A percentile compares a stretch with the other conserved stretches of the same genome.
These are phyloP conservation scores for Kwoniella shivajii DNA, from an alignment of 1,284 basidiomycete species.

Conservation along the genomic window DNA sequence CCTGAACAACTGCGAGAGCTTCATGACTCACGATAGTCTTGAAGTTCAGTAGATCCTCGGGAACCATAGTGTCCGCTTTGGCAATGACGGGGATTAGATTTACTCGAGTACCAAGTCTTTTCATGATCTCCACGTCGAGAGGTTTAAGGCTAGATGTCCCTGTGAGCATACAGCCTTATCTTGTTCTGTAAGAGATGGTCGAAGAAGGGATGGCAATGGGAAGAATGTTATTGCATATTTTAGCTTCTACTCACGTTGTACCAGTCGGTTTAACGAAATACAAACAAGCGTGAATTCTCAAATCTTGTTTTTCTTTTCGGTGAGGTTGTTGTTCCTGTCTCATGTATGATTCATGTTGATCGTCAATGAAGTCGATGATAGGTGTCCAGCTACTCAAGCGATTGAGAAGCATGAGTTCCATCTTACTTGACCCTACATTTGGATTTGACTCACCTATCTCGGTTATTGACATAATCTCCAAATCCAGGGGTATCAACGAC, in stretches of 20 bases:
- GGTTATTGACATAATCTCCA: conserved; percentile 99
- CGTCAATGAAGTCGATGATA: conserved; percentile 99
- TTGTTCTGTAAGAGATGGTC: not conserved
- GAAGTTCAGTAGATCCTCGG: conserved; percentile 86
- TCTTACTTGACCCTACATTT: not conserved
- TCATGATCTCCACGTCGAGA: conserved; percentile 99
- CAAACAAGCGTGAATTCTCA: conserved; percentile 94
- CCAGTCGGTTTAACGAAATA: conserved; percentile 98
- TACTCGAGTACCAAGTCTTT: conserved; percentile 90
- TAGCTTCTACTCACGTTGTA: conserved; percentile 89
- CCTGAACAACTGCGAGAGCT: no score
- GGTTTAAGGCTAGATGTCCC: conserved; percentile 81
- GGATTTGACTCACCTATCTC: conserved; percentile 63
- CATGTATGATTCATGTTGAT: conserved; percentile 99
- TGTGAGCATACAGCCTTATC: not conserved
- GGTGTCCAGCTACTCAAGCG: conserved; percentile 75
- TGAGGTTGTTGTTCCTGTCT: conserved; percentile 98
- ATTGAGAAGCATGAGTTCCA: not conserved
- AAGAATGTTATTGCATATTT: no score
- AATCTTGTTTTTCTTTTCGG: conserved; percentile 87
- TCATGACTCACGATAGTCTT: conserved; percentile 77
- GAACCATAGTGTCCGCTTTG: conserved; percentile 95
- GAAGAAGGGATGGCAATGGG: no score
- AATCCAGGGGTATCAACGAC: conserved; percentile 99
- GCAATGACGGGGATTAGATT: conserved; percentile 98